Percentiles rank a stretch among this genome's conserved stretches.
Conservation (phyloP, 2,329 filamentous ascomycete species). For the Cordyceps cateniannulata region DNA sequence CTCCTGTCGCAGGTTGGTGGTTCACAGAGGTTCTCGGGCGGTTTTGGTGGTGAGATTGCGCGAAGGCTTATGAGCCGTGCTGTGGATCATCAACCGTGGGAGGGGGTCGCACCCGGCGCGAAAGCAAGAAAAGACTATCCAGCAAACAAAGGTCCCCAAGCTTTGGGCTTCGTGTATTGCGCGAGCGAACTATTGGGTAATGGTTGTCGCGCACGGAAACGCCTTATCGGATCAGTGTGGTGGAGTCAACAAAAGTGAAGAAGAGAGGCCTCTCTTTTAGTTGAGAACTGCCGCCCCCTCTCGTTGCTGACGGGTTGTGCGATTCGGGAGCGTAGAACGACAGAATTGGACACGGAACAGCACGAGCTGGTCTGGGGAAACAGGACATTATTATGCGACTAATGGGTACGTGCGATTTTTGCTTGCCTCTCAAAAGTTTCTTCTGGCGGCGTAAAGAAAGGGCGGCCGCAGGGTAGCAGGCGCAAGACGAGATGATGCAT, state of each 20-base stretch:
- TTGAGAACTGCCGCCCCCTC: neutral
- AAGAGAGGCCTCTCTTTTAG: neutral
- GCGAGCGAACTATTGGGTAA: neutral
- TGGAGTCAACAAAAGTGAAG: neutral
- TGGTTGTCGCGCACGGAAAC: neutral
- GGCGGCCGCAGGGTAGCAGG: too few species aligned
- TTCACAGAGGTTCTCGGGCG: conserved; percentile 1
- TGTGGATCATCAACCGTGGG: neutral
- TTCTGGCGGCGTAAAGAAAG: too few species aligned
- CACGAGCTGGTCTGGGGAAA: neutral
- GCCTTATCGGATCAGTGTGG: neutral
- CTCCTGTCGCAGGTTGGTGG: neutral
- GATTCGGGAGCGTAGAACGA: neutral
- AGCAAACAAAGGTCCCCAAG: neutral
- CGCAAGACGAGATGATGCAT: too few species aligned
- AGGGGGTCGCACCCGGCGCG: neutral
- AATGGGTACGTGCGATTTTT: neutral
- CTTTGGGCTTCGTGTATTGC: neutral
- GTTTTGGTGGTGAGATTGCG: neutral
- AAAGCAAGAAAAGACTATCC: neutral
- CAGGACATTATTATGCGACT: neutral
- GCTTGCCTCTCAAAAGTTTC: too few species aligned
- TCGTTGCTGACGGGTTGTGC: neutral
- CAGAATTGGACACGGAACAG: neutral
- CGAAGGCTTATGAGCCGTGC: neutral